Evolutionary conservation across 441 rosid species (phyloP).

Genomic region (Macaranga tanarius): DNA sequence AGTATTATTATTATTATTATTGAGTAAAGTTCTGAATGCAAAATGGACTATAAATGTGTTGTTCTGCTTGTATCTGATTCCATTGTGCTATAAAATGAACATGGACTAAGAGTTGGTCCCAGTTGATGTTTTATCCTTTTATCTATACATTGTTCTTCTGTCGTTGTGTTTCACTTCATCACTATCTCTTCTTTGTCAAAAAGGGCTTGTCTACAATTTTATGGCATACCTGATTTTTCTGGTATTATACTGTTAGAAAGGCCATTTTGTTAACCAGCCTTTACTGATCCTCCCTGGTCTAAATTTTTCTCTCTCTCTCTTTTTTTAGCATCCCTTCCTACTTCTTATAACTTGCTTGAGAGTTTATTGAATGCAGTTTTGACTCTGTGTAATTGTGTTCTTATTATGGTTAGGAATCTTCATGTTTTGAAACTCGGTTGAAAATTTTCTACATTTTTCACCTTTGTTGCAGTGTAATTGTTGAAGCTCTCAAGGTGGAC

Average conservation of each 20-base stretch:
- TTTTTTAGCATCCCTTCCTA: not conserved
- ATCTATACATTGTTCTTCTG: not conserved
- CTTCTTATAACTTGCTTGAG: not conserved
- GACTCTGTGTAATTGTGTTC: not conserved
- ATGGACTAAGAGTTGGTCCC: not conserved
- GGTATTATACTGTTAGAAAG: not conserved
- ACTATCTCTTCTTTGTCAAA: not conserved
- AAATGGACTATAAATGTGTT: not conserved
- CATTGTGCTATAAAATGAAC: not conserved
- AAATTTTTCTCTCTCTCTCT: not conserved
- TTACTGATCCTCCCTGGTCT: not conserved
- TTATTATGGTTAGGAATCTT: no score
- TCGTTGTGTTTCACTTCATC: not conserved
- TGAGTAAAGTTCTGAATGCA: not conserved
- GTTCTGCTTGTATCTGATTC: not conserved
- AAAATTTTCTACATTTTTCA: not conserved
- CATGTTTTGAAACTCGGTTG: not conserved
- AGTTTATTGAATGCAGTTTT: not conserved
- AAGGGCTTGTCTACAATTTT: not conserved
- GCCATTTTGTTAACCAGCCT: not conserved
- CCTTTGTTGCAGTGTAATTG: slow-evolving; percentile 65
- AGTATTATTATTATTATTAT: no score
- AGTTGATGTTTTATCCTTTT: not conserved
- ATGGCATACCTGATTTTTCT: not conserved
- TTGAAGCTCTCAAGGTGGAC: slow-evolving; percentile 88